A percentile compares a stretch with the other conserved stretches of the same genome.
Conservation (phyloP, 2,329 filamentous ascomycete genomes). For the Coleophoma eucalyptorum region DNA sequence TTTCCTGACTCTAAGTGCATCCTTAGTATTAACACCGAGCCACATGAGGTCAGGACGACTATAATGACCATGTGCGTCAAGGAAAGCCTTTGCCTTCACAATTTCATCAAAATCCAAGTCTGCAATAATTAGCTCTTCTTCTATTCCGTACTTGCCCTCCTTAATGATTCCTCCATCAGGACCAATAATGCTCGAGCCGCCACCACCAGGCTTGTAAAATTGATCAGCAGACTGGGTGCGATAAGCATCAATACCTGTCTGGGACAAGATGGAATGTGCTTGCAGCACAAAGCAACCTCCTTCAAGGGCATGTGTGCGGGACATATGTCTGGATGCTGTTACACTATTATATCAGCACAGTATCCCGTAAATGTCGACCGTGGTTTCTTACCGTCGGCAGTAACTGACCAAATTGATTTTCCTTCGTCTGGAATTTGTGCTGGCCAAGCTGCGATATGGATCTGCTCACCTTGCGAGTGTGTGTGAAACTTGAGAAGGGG, state of each 20-base stretch:
- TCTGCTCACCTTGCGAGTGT: conserved; percentile 43
- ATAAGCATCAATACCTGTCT: conserved; percentile 41
- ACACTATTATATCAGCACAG: too few species aligned
- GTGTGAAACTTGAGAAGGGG: conserved; percentile 49
- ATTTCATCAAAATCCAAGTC: conserved; percentile 16
- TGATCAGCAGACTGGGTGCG: conserved; percentile 5
- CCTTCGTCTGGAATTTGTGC: conserved; percentile 43
- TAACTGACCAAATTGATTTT: too few species aligned
- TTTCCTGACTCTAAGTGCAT: conserved; percentile 5
- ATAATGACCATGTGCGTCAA: conserved; percentile 18
- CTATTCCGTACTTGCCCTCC: conserved; percentile 40
- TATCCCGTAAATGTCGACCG: too few species aligned
- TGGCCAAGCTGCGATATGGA: conserved; percentile 54
- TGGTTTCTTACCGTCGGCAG: too few species aligned
- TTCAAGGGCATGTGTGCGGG: conserved; percentile 53
- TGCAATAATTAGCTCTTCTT: conserved; percentile 49
- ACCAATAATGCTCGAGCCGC: conserved; percentile 49
- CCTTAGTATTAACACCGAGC: conserved; percentile 11
- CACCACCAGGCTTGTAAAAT: conserved; percentile 40
- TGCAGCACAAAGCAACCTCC: conserved; percentile 52
- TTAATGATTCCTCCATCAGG: conserved; percentile 42
- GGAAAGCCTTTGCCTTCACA: conserved; percentile 12
- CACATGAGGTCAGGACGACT: conserved; percentile 17
- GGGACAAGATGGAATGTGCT: conserved; percentile 48
- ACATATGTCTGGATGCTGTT: conserved; percentile 47